phyloP scores from a whole-genome alignment of 2,329 filamentous ascomycete genomes.

The Teratosphaeria gauchensis region DNA sequence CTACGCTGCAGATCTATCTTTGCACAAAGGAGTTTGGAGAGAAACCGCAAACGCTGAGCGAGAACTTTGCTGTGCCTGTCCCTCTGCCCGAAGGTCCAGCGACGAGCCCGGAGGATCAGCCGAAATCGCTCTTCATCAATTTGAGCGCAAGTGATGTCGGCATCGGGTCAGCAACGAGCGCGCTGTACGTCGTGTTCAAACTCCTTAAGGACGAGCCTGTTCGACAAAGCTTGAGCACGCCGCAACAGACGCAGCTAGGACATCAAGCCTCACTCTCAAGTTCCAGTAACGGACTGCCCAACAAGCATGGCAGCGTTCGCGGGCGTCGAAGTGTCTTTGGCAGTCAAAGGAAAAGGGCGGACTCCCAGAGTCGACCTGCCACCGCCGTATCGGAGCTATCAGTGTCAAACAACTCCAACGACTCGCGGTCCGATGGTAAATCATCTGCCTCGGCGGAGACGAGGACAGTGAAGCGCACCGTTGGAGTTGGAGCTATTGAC shows the following conservation, averaged over 20 bases:
- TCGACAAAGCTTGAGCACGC: constrained; percentile 5
- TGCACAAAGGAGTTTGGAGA: constrained; percentile 60
- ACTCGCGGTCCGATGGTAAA: not conserved
- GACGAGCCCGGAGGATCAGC: constrained; percentile 54
- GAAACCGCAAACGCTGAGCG: constrained; percentile 60
- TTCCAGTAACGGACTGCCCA: not conserved
- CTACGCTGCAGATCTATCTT: constrained; percentile 67
- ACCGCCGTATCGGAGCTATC: constrained; percentile 20
- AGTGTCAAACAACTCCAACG: constrained; percentile 11
- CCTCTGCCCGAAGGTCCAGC: constrained; percentile 63
- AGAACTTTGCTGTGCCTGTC: constrained; percentile 72
- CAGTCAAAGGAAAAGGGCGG: constrained; percentile 42
- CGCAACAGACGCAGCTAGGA: not conserved
- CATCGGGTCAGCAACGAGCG: constrained; percentile 54
- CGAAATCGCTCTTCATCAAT: constrained; percentile 82
- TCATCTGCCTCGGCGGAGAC: constrained; percentile 22
- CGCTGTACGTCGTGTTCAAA: constrained; percentile 74
- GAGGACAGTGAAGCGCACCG: constrained; percentile 53
- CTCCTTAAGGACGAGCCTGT: constrained; percentile 53
- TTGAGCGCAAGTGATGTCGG: constrained; percentile 66
- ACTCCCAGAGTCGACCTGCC: constrained; percentile 11
- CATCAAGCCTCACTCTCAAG: not conserved
- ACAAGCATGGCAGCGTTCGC: constrained; percentile 20
- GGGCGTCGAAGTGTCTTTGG: constrained; percentile 53
- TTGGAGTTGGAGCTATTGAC: constrained; percentile 69